These are phyloP conservation scores for Ochetophila trinervis DNA, from an alignment of 306 rosid species.

Conservation along the genomic window DNA sequence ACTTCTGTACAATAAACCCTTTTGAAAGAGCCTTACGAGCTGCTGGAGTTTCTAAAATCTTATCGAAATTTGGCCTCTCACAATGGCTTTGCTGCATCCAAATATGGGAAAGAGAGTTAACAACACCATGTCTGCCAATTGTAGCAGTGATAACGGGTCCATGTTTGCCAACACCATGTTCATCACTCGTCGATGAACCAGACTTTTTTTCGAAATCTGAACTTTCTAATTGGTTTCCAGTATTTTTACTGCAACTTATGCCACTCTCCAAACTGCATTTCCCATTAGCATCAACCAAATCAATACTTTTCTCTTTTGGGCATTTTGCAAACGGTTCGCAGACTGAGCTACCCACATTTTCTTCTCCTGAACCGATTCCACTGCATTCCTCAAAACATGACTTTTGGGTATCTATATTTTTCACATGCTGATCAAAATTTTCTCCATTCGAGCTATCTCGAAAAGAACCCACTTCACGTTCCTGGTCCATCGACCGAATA, in stretches of 20 bases:
- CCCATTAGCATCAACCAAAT: constrained; percentile 21
- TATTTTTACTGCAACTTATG: not conserved
- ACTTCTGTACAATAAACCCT: constrained; percentile 66
- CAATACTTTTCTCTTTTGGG: constrained; percentile 10
- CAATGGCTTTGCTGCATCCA: constrained; percentile 41
- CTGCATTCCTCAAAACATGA: constrained; percentile 12
- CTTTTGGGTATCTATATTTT: constrained; percentile 25
- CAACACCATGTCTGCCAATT: constrained; percentile 57
- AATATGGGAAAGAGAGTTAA: constrained; percentile 46
- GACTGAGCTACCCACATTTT: constrained; percentile 1
- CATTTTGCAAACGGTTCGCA: constrained; percentile 5
- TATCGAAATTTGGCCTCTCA: constrained; percentile 29
- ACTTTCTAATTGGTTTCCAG: not conserved
- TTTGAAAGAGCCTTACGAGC: constrained; percentile 56
- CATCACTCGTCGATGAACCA: constrained; percentile 3
- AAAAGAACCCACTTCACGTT: constrained; percentile 14
- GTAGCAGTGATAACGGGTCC: constrained; percentile 37
- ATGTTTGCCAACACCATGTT: not conserved
- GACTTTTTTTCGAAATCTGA: not conserved
- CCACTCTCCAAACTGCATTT: constrained; percentile 15
- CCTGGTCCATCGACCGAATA: constrained; percentile 34
- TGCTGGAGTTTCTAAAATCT: constrained; percentile 35
- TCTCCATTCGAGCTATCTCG: constrained; percentile 5
- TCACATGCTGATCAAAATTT: constrained; percentile 18
- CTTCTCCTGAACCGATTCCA: not conserved